Conservation (phyloP, 2,329 filamentous ascomycete genomes). For the Verticillium dahliae region DNA sequence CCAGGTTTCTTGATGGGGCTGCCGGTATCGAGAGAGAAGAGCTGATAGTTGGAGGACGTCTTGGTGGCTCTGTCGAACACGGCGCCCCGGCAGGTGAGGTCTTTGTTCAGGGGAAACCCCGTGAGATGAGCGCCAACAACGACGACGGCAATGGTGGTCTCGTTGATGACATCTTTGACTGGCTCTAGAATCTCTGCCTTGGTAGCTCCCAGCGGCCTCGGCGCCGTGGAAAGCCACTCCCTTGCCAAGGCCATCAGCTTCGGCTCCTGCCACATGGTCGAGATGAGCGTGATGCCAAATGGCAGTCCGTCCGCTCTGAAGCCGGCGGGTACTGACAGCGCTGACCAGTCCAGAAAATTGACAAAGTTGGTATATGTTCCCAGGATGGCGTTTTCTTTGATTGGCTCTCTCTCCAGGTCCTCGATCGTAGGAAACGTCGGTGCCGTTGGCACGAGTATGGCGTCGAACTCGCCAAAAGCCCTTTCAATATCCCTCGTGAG, state of each 20-base stretch:
- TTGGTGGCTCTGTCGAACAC: slow-evolving; percentile 15
- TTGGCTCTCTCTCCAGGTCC: slow-evolving; percentile 42
- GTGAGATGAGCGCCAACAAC: slow-evolving; percentile 27
- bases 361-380: slow-evolving; percentile 55
- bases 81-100: slow-evolving; percentile 22
- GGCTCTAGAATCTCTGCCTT: slow-evolving; percentile 7
- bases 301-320: slow-evolving; percentile 26
- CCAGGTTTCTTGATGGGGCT: slow-evolving; percentile 21
- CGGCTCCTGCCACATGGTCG: slow-evolving; percentile 26
- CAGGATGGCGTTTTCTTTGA: slow-evolving; percentile 45
- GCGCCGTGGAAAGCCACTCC: slow-evolving; percentile 17
- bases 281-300: slow-evolving; percentile 30
- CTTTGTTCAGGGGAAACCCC: slow-evolving; percentile 25
- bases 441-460: slow-evolving; percentile 49
- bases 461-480: slow-evolving; percentile 34
- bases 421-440: slow-evolving; percentile 45
- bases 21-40: slow-evolving; percentile 18
- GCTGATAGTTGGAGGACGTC: slow-evolving; percentile 21
- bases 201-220: slow-evolving; percentile 21
- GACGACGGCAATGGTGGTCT: slow-evolving; percentile 18
- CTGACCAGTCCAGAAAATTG: slow-evolving; percentile 53
- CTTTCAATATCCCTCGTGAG: slow-evolving; percentile 34
- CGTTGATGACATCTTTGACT: neutral
- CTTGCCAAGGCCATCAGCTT: slow-evolving; percentile 20
- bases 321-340: slow-evolving; percentile 45